A percentile compares a stretch with the other conserved stretches of the same genome.
phyloP scores from a whole-genome alignment of 2,329 filamentous ascomycete species.

The Aquanectria penicillioides region DNA sequence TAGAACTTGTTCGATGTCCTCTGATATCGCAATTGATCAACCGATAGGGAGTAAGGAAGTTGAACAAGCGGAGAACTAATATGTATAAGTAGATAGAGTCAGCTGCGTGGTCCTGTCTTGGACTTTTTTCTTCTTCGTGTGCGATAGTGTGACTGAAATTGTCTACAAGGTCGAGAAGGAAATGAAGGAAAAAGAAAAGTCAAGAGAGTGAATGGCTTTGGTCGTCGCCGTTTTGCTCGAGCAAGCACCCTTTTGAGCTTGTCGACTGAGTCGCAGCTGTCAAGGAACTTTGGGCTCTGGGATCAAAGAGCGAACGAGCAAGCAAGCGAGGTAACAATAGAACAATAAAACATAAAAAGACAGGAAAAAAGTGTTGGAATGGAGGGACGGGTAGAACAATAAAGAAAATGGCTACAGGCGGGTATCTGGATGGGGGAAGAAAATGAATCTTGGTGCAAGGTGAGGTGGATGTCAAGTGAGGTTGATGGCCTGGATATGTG shows the following conservation, averaged over 20 bases:
- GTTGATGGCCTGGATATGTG: no score
- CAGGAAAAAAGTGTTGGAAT: background rate
- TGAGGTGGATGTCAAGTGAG: background rate
- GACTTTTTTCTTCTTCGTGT: background rate
- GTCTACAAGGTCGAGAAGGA: no score
- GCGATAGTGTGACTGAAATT: no score
- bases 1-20: slow-evolving; percentile 45
- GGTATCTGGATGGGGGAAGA: background rate
- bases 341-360: background rate
- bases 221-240: no score
- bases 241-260: no score
- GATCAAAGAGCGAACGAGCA: no score
- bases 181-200: no score
- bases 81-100: slow-evolving; percentile 21
- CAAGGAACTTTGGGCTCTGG: no score
- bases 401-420: background rate
- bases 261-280: no score
- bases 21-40: slow-evolving; percentile 22
- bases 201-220: no score
- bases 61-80: slow-evolving; percentile 24
- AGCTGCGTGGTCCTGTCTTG: slow-evolving; percentile 19
- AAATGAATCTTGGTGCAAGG: background rate
- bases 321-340: no score
- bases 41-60: slow-evolving; percentile 26
- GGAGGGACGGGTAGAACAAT: background rate